Evolutionary conservation across 2,329 filamentous ascomycete species (phyloP), one percentile per base, ranked within the genome.

Genomic region (Knufia fluminis): DNA sequence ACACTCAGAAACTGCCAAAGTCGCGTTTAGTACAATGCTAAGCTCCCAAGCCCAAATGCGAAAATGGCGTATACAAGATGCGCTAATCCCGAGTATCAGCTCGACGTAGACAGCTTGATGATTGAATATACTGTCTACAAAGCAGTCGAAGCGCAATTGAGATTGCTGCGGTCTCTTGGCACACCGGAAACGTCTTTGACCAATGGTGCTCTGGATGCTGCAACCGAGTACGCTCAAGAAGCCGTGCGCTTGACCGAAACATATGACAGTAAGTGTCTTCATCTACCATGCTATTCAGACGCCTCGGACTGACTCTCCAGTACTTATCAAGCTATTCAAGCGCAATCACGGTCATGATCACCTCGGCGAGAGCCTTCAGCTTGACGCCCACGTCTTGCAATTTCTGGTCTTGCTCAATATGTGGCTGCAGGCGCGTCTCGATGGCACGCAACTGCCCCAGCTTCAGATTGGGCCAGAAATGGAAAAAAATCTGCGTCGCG

Each of bases 81-180:
- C 32, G 53, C 51, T n/a, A 48, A 59, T 23, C 46, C 54, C 10
- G 54, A 52, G 9, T 53, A 57, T 24, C 54, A 58, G 31, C 46
- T 57, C 16, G 58, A 60, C 38, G 56, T 59, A 16, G 57, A 60
- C 44, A 24, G 51, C 14, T 55, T 60, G 58, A 55, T 58, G 7
- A 39, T 60, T 14, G 58, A 60, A 24, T 60, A 60, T 51, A 48
- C 52, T 10, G 51, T 59, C 2, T 59, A 55, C 46, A 55, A 55
- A 17, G 51, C 56, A 1, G 52, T 48, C 31, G 39, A 52, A 40
- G 52, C 53, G 23, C 51, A 52, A n/a, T 42, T 59, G 16, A 39
- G 38, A 9, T 28, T 48, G 16, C 14, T 49, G 3, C 23, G 17
- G 36, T 22, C 22, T 7, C 14, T 48, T 6, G 17, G 16, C 33